Percentiles rank a stretch among this genome's conserved stretches.
These are phyloP conservation scores for Coniferiporia sulphurascens DNA, from an alignment of 1,284 basidiomycete genomes.

Conservation along the genomic window DNA sequence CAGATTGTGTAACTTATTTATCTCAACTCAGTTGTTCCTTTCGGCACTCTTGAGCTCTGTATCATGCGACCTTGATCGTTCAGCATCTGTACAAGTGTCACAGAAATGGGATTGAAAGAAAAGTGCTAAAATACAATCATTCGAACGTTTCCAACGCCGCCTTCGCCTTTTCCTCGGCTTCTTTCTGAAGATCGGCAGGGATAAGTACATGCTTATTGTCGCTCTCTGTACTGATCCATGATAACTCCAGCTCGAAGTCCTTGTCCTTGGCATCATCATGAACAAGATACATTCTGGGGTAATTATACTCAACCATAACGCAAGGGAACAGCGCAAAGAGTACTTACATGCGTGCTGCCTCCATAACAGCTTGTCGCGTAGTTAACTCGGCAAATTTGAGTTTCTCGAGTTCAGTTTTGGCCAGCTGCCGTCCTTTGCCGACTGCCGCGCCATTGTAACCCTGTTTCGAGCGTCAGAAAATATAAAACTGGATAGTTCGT, in stretches of 20 bases:
- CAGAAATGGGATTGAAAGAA: too few relatives aligned
- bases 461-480: constrained; percentile 32
- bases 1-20: constrained; percentile 72
- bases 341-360: constrained; percentile 94
- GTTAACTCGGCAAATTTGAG: constrained; percentile 79
- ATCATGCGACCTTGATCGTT: background rate
- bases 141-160: constrained; percentile 89
- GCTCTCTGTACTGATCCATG: constrained; percentile 91
- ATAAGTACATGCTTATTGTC: constrained; percentile 78
- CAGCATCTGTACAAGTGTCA: background rate
- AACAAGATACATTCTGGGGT: constrained; percentile 85
- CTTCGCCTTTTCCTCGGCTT: constrained; percentile 88
- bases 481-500: background rate
- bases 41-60: background rate
- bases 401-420: constrained; percentile 98
- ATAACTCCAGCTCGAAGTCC: constrained; percentile 96
- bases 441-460: constrained; percentile 93
- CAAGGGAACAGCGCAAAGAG: too few relatives aligned
- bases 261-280: constrained; percentile 97
- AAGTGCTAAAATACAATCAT: constrained; percentile 30
- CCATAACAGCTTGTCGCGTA: constrained; percentile 80
- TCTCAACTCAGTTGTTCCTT: background rate
- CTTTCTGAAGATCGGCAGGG: constrained; percentile 78
- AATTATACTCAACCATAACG: background rate
- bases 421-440: constrained; percentile 94